Evolutionary conservation across 225 moss, liverwort and hornwort species (phyloP).

Genomic region (Sphagnum tenellum): DNA sequence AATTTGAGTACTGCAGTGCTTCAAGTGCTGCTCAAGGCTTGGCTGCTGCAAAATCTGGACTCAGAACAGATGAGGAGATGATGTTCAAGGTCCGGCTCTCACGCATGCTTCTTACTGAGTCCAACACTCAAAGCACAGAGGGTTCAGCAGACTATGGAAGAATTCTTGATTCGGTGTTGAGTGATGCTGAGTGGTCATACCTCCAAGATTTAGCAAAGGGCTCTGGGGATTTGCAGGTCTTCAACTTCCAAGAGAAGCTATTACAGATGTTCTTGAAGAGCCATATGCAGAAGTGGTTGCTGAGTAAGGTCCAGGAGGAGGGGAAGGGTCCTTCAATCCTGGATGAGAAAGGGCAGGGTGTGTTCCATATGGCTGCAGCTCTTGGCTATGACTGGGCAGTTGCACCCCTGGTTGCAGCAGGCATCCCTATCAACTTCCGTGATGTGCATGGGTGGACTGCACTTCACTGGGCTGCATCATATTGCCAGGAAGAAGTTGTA

Average conservation of each 20-base stretch:
- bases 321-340: slow-evolving; percentile 62
- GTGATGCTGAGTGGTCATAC: slow-evolving; percentile 49
- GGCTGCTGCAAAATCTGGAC: slow-evolving; percentile 14
- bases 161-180: slow-evolving; percentile 9
- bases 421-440: slow-evolving; percentile 74
- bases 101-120: slow-evolving; percentile 53
- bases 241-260: slow-evolving; percentile 52
- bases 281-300: slow-evolving; percentile 68
- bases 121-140: slow-evolving; percentile 5
- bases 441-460: slow-evolving; percentile 81
- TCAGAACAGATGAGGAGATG: slow-evolving; percentile 43
- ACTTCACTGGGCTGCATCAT: slow-evolving; percentile 82
- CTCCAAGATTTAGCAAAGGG: slow-evolving; percentile 39
- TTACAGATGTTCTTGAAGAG: slow-evolving; percentile 53
- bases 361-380: slow-evolving; percentile 77
- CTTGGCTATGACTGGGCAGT: slow-evolving; percentile 89
- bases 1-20: slow-evolving; percentile 58
- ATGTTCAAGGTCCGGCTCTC: slow-evolving; percentile 58
- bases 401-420: slow-evolving; percentile 44
- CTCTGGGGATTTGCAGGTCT: slow-evolving; percentile 17
- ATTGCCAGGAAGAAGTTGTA: slow-evolving; percentile 78
- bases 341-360: slow-evolving; percentile 73
- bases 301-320: slow-evolving; percentile 39
- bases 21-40: slow-evolving; percentile 1
- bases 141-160: too few relatives aligned